Percentiles rank a stretch among this genome's conserved stretches.
Conservation (phyloP, 768 basidiomycete species). For the Lanmaoa rubissima region DNA sequence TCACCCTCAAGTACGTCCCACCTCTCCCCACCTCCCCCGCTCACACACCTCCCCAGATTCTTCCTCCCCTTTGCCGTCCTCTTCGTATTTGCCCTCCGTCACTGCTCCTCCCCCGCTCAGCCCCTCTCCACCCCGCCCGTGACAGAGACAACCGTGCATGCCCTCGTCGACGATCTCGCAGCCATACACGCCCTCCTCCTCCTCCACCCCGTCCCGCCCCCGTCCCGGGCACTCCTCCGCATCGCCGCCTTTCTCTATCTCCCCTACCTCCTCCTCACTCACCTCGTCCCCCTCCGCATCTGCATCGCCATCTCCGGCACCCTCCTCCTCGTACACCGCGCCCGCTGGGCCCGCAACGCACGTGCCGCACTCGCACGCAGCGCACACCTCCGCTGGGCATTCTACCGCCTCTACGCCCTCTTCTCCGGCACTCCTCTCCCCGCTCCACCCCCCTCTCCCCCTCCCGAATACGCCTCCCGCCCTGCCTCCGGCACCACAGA, state of each 20-base stretch:
- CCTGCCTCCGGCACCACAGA: slow-evolving; percentile 20
- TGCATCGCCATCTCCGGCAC: slow-evolving; percentile 60
- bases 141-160: slow-evolving; percentile 55
- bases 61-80: slow-evolving; percentile 53
- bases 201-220: slow-evolving; percentile 29
- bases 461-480: slow-evolving; percentile 29
- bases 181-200: slow-evolving; percentile 62
- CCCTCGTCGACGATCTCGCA: slow-evolving; percentile 62
- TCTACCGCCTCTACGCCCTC: slow-evolving; percentile 50
- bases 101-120: slow-evolving; percentile 22
- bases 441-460: slow-evolving; percentile 31
- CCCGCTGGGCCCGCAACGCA: slow-evolving; percentile 62
- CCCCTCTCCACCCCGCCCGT: slow-evolving; percentile 31
- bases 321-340: slow-evolving; percentile 56
- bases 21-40: not conserved
- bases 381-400: slow-evolving; percentile 64
- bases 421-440: slow-evolving; percentile 58
- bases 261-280: slow-evolving; percentile 66
- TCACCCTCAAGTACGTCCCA: slow-evolving; percentile 46
- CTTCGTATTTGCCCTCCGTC: slow-evolving; percentile 36
- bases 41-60: slow-evolving; percentile 40
- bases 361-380: slow-evolving; percentile 58
- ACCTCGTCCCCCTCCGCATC: slow-evolving; percentile 59
- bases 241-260: slow-evolving; percentile 53
- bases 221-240: slow-evolving; percentile 47